Base-by-base conservation (phyloP, 177 flowering plant genomes). In the Vitis hybrid region DNA sequence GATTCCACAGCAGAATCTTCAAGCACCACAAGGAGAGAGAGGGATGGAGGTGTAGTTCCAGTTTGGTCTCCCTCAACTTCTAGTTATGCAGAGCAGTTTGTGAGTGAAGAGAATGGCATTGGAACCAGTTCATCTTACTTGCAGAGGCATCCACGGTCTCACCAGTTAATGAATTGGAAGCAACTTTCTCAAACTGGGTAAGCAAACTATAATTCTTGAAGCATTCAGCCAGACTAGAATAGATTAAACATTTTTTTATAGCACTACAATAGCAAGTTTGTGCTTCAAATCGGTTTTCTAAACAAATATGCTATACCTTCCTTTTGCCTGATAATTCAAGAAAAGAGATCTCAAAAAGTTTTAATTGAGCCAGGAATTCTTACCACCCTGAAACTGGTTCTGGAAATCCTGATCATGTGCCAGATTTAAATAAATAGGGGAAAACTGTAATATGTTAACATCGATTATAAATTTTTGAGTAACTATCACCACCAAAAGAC, bases 141-240 rank as follows among this genome's bases (percentile, higher is more conserved):
- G 84, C 94, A 84, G 71, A 89, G 91, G 79, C 97, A 87, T 80
- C 91, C 89, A 5, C 89, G 86, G 77, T 83, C 97, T 69, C 98
- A 85, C 70, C 92, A 89, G 66, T 66, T 91, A 19, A 71, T 93
- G 73, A 90, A 84, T 72, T 89, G 91, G 89, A 87, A 86, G 71
- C 86, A 82, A 74, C 87, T 91, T 74, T 88, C 98, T 74, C 98
- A 93, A 77, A 90, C 96, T 56, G 93, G 97, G 96, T 95, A 85
- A 87, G 88, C 51, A 35, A 61, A 56, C 13, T 70, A 4, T 19
- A 14, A 50, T 8, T 5, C 30, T n/a, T 49, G 52, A 67, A 62
- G 54, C 58, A 55, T 65, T 40, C 46, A 15, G 21, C 6, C 60
- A 14, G 14, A n/a, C 13, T 52, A 6, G 9, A 3, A 16, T n/a